A percentile compares a stretch with the other conserved stretches of the same genome.
Conservation (phyloP, 1,284 basidiomycete genomes). For the Puccinia novopanici region DNA sequence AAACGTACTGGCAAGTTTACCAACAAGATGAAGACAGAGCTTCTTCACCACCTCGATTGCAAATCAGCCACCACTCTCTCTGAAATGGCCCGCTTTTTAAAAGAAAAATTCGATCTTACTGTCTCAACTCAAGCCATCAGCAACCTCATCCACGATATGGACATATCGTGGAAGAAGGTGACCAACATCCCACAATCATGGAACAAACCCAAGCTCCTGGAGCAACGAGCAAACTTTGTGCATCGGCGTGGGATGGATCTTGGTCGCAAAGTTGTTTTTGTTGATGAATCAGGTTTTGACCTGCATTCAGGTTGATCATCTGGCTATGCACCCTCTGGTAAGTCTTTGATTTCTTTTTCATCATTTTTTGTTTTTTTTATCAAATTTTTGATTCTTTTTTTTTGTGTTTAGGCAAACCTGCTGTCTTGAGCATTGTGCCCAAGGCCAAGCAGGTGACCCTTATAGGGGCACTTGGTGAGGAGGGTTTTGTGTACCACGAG, state of each 20-base stretch:
- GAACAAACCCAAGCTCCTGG: slow-evolving; percentile 1
- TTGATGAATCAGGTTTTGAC: no score
- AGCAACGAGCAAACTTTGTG: slow-evolving; percentile 9
- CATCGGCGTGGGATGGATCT: slow-evolving; percentile 4
- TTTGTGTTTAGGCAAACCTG: no score
- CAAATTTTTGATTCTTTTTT: no score
- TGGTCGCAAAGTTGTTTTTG: not conserved
- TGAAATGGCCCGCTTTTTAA: not conserved
- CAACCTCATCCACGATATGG: slow-evolving; percentile 15
- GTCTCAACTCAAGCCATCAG: slow-evolving; percentile 6
- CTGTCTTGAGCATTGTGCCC: no score
- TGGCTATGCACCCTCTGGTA: no score
- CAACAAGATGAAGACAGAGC: slow-evolving; percentile 5
- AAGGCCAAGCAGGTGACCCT: no score
- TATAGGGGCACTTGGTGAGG: no score
- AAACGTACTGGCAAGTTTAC: slow-evolving; percentile 6
- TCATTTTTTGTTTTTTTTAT: no score
- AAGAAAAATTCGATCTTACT: not conserved
- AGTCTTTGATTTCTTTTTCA: no score
- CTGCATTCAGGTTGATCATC: no score
- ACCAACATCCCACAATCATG: slow-evolving; percentile 18
- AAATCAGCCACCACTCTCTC: slow-evolving; percentile 1
- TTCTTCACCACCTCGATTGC: not conserved
- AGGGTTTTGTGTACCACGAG: no score
- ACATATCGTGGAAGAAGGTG: slow-evolving; percentile 27